Conservation (phyloP, 2,329 filamentous ascomycete species). For the Laburnicola sp. region DNA sequence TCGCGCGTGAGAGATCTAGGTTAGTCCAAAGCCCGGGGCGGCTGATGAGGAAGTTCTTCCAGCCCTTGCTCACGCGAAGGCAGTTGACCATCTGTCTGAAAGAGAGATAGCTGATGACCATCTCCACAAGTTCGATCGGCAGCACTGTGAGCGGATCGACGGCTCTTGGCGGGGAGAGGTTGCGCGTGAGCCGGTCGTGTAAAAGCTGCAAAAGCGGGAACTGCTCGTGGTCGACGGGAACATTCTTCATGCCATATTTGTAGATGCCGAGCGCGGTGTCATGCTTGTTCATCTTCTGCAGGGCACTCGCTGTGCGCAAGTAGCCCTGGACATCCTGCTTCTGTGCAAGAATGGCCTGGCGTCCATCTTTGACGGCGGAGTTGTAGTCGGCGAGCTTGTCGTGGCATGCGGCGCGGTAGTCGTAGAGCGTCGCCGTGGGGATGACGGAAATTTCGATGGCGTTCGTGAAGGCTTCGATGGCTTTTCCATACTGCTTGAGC, state of each 20-base stretch:
- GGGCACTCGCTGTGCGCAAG: constrained; percentile 56
- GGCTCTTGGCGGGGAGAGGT: constrained; percentile 48
- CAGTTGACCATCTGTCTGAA: constrained; percentile 57
- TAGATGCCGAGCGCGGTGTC: constrained; percentile 61
- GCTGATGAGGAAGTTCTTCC: constrained; percentile 51
- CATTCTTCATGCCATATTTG: constrained; percentile 59
- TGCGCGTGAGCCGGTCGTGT: constrained; percentile 52
- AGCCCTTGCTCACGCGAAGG: constrained; percentile 59
- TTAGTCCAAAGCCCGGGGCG: constrained; percentile 55
- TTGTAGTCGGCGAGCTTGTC: constrained; percentile 57
- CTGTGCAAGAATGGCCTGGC: constrained; percentile 57
- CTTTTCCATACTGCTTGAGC: constrained; percentile 41
- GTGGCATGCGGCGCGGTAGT: constrained; percentile 60
- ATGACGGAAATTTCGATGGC: constrained; percentile 30
- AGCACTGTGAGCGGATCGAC: constrained; percentile 58
- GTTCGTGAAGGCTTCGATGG: constrained; percentile 38
- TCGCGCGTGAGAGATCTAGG: constrained; percentile 56
- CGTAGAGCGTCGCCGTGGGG: constrained; percentile 48
- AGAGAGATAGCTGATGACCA: constrained; percentile 56
- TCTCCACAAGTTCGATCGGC: constrained; percentile 58
- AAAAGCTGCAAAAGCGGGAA: constrained; percentile 51
- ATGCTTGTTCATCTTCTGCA: constrained; percentile 54
- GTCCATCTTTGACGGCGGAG: constrained; percentile 59
- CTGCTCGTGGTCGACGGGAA: constrained; percentile 46
- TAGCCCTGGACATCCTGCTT: constrained; percentile 60